Evolutionary conservation across 2,329 filamentous ascomycete genomes (phyloP), one percentile per base, ranked within the genome.

Genomic region (Botryosphaeria dothidea): DNA sequence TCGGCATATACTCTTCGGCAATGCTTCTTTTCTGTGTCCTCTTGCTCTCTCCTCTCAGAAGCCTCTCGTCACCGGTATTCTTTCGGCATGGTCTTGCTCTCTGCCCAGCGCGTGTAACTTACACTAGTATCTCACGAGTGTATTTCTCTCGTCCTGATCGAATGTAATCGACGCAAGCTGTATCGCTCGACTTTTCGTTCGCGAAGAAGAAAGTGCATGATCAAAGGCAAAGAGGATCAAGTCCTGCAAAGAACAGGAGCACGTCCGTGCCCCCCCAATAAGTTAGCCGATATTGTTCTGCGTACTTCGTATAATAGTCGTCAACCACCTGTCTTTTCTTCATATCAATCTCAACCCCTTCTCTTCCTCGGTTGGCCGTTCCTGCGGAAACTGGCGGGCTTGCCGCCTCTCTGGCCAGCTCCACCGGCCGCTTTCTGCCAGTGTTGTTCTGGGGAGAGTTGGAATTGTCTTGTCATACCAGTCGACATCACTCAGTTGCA

Each of bases 401-500:
- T 51, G 25, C 57, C 41, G 15, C 43, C 13, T 13, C n/a, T 21
- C 19, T 23, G 34, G 29, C n/a, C 19, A 17, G 29, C n/a, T 36
- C 25, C 17, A 21, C 8, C 29, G 15, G 19, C 43, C 19, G 25
- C 58, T 49, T 21, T n/a, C 15, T n/a, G n/a, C 13, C 4, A 6
- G 19, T 62, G 58, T 27, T 34, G n/a, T n/a, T n/a, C n/a, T 25
- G 15, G 21, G 36, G 17, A 31, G 29, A 19, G 29, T 41, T 57
- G 43, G 51, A 11, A 1, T 27, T 49, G 41, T 60, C 25, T 19
- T 46, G 62, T 54, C 83, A 82, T 94, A 97, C 95, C 95, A 99
- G 79, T 99, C 94, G 77, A 99, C 92, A 79, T 99, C 95, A 79
- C 92, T 97, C 66, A 98, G 86, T 77, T 98, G 94, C 67, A 99